Evolutionary conservation across 805 yeast species (phyloP).

Genomic region (Cyberlindnera bimundalis): DNA sequence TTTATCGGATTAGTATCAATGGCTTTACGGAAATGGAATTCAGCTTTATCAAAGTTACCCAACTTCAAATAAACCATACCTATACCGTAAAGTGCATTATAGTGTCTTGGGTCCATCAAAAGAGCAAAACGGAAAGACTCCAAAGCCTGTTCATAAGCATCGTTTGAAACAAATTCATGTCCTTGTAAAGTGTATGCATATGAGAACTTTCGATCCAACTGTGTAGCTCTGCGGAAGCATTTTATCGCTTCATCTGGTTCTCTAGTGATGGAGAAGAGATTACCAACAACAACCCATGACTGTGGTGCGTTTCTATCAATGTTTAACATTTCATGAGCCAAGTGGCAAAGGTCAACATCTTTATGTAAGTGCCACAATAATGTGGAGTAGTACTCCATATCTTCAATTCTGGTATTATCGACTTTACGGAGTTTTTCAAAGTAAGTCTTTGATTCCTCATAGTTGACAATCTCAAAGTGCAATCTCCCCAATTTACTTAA

Average conservation of each 20-base stretch:
- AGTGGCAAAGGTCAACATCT: constrained; percentile 70
- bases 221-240: constrained; percentile 78
- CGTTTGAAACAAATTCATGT: constrained; percentile 84
- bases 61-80: constrained; percentile 90
- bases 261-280: constrained; percentile 73
- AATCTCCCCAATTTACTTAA: constrained; percentile 73
- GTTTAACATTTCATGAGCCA: constrained; percentile 77
- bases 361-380: constrained; percentile 89
- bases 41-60: constrained; percentile 82
- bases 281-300: constrained; percentile 92
- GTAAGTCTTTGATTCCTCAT: constrained; percentile 65
- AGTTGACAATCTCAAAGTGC: constrained; percentile 84
- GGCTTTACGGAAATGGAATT: constrained; percentile 83
- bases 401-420: constrained; percentile 77
- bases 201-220: constrained; percentile 64
- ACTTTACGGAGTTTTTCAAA: constrained; percentile 59
- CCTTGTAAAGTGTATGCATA: constrained; percentile 94
- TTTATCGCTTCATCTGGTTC: constrained; percentile 89
- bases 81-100: constrained; percentile 92
- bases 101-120: constrained; percentile 73
- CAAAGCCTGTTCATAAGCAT: constrained; percentile 85
- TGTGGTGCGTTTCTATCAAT: constrained; percentile 65
- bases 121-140: constrained; percentile 80
- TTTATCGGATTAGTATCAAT: constrained; percentile 86
- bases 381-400: constrained; percentile 90